phyloP scores from a whole-genome alignment of 148 eudicot genomes.

The Vaccinium darrowii region DNA sequence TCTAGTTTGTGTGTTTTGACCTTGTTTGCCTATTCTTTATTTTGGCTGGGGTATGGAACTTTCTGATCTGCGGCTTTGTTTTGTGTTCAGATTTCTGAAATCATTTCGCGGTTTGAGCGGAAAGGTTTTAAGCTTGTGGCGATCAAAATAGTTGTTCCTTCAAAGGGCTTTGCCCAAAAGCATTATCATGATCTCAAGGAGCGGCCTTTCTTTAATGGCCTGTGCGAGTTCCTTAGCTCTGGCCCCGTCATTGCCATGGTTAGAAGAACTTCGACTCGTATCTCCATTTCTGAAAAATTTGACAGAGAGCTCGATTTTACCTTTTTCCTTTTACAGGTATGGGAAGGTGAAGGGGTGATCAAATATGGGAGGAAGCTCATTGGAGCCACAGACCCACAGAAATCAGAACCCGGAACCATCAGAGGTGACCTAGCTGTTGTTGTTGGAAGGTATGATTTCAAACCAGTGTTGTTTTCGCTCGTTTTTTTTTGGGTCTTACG shows the following conservation, averaged over 20 bases:
- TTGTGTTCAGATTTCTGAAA: constrained; percentile 73
- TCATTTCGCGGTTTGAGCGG: constrained; percentile 87
- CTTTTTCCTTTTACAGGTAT: constrained; percentile 52
- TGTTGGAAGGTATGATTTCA: constrained; percentile 71
- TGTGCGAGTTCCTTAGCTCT: constrained; percentile 95
- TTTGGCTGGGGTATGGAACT: not conserved
- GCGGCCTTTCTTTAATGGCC: constrained; percentile 88
- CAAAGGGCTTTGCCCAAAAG: constrained; percentile 84
- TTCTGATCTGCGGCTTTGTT: not conserved
- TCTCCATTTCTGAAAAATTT: constrained; percentile 9
- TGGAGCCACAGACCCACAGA: constrained; percentile 97
- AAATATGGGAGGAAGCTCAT: constrained; percentile 91
- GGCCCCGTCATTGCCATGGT: constrained; percentile 99
- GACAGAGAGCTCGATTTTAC: constrained; percentile 2
- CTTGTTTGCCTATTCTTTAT: not conserved
- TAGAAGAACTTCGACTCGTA: constrained; percentile 21
- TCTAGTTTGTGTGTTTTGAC: not conserved
- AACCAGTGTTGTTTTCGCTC: not conserved
- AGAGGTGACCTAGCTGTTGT: constrained; percentile 96
- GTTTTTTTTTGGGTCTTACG: not conserved
- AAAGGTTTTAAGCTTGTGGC: constrained; percentile 95
- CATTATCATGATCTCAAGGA: constrained; percentile 97
- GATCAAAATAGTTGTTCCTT: constrained; percentile 75
- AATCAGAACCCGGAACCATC: constrained; percentile 99
- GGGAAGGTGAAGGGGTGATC: constrained; percentile 99